Evolutionary conservation across 768 basidiomycete genomes (phyloP).

Genomic region (Leucocoprinus sp.): DNA sequence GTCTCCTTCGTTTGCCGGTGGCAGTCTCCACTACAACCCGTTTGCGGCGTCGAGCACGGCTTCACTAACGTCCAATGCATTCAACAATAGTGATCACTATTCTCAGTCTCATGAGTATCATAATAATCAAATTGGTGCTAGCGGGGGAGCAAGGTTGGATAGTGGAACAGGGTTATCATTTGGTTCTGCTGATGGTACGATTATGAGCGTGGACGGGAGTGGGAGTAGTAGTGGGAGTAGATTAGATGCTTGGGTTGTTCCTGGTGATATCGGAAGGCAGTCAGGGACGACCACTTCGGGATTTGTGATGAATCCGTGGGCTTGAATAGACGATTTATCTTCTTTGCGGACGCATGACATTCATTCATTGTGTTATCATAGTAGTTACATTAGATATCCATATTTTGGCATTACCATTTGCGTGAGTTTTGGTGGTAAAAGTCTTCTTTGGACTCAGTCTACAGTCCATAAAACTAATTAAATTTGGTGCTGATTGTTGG

Average conservation of each 20-base stretch:
- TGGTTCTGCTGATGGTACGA: slow-evolving; percentile 39
- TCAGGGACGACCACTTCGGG: slow-evolving; percentile 21
- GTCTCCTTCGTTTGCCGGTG: not conserved
- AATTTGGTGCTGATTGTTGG: too few relatives aligned
- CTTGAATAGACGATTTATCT: too few relatives aligned
- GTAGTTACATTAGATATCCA: too few relatives aligned
- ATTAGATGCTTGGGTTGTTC: slow-evolving; percentile 24
- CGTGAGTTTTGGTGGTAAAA: too few relatives aligned
- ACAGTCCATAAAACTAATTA: too few relatives aligned
- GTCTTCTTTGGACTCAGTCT: too few relatives aligned
- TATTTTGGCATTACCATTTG: too few relatives aligned
- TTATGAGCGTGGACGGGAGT: slow-evolving; percentile 24
- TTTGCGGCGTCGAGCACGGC: not conserved
- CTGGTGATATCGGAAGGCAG: slow-evolving; percentile 19
- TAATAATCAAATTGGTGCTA: too few relatives aligned
- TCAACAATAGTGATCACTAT: too few relatives aligned
- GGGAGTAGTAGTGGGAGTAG: slow-evolving; percentile 16
- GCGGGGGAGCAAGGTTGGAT: not conserved
- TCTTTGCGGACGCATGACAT: too few relatives aligned
- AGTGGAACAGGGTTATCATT: slow-evolving; percentile 25
- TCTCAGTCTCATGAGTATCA: not conserved
- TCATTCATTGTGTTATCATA: too few relatives aligned
- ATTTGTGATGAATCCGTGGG: slow-evolving; percentile 51
- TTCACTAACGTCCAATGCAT: not conserved
- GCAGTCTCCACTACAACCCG: not conserved